Percentiles rank a stretch among this genome's conserved stretches.
phyloP scores from a whole-genome alignment of 1,284 basidiomycete species.

The Naganishia cerealis region DNA sequence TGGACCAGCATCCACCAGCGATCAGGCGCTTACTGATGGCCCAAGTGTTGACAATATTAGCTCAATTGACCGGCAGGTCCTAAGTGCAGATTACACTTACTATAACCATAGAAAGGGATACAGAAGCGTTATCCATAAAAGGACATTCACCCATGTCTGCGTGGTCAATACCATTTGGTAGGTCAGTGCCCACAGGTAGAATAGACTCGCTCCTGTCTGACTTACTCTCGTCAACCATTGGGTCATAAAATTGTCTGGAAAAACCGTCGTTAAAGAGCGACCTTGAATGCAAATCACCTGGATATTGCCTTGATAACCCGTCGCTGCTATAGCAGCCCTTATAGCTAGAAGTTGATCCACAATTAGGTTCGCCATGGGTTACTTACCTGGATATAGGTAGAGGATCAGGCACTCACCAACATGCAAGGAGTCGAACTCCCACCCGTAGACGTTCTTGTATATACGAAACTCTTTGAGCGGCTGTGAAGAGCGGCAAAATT shows the following conservation, averaged over 20 bases:
- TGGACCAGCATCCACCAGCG: conserved; percentile 13
- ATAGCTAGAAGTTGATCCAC: not conserved
- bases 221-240: conserved; percentile 15
- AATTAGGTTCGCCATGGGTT: not conserved
- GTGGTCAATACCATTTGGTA: not conserved
- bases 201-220: not conserved
- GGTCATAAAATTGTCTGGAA: conserved; percentile 10
- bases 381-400: not conserved
- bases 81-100: conserved; percentile 1
- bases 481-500: conserved; percentile 12
- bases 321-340: conserved; percentile 21
- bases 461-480: conserved; percentile 20
- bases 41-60: not conserved
- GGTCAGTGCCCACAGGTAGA: not conserved
- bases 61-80: not conserved
- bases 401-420: conserved; percentile 1
- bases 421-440: conserved; percentile 1
- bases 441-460: conserved; percentile 16
- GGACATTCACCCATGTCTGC: conserved; percentile 14
- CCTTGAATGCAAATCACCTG: not conserved
- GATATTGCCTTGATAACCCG: conserved; percentile 16
- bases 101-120: conserved; percentile 23
- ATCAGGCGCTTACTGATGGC: conserved; percentile 20
- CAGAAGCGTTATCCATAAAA: conserved; percentile 17
- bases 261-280: not conserved